Percentiles rank a stretch among this genome's conserved stretches.
Conservation (phyloP, 169 alveolate species). For the Plasmodium sp. region DNA sequence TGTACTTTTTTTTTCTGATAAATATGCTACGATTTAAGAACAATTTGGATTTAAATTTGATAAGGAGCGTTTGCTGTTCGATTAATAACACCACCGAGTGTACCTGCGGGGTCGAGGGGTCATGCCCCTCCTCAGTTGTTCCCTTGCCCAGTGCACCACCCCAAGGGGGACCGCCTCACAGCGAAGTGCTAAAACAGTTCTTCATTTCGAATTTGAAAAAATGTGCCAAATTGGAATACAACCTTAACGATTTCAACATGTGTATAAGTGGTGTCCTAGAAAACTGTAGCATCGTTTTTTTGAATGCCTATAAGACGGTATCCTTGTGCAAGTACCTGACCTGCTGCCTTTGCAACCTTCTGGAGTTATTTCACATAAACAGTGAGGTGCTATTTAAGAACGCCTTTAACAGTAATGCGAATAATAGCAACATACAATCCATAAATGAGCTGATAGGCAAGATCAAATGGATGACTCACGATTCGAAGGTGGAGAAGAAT, state of each 20-base stretch:
- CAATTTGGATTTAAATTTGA: conserved; percentile 27
- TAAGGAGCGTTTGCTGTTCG: conserved; percentile 24
- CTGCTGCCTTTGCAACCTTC: conserved; percentile 38
- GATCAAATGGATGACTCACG: conserved; percentile 72
- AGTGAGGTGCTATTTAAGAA: conserved; percentile 48
- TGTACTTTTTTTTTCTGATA: conserved; percentile 66
- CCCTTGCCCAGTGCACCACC: not conserved
- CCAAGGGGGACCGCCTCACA: not conserved
- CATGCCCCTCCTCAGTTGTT: not conserved
- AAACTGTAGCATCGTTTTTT: conserved; percentile 41
- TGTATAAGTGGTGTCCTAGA: conserved; percentile 22
- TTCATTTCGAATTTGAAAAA: conserved; percentile 30
- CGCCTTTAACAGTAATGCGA: conserved; percentile 51
- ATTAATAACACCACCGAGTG: conserved; percentile 16
- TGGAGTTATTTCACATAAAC: conserved; percentile 59
- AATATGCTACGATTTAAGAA: conserved; percentile 68
- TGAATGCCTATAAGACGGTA: conserved; percentile 30
- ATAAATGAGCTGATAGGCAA: conserved; percentile 23
- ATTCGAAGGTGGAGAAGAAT: conserved; percentile 70
- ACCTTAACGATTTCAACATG: conserved; percentile 25
- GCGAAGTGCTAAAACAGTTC: conserved; percentile 40
- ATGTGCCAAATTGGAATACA: conserved; percentile 52
- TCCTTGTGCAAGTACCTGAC: conserved; percentile 51
- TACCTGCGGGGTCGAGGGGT: not conserved
- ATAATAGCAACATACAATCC: conserved; percentile 67